Evolutionary conservation across 2,329 filamentous ascomycete genomes (phyloP), one percentile per base, ranked within the genome.

Genomic region (Monilinia polystroma): DNA sequence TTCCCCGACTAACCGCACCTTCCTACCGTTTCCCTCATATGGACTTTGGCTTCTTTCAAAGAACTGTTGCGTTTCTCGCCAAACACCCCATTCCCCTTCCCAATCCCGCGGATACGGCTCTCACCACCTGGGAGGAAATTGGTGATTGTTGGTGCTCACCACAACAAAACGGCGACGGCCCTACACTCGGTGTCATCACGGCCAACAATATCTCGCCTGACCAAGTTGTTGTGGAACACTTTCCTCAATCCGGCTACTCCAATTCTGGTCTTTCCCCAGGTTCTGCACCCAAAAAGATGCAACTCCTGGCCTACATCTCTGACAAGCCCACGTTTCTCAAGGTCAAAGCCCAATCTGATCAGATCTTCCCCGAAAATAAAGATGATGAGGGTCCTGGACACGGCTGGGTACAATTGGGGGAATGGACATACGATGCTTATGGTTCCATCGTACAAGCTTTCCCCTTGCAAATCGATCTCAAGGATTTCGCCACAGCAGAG

Each of bases 111-210:
- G 73, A 79, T n/a, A 77, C 81, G 0, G 92, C 90, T 0, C 81
- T 97, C 2, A 75, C 78, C 1, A 79, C 81, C 4, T 97, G 93
- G 92, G 81, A 87, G 12, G 91, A 96, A 59, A 84, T 89, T 45
- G 91, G 90, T 26, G 91, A 98, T 69, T 96, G 92, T 78, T 98
- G 92, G 90, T 98, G 94, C 77, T 87, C 89, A 5, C 83, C 81
- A 79, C 0, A 70, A 74, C 14, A 76, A 18, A 78, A 71, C 18
- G 73, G 72, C 2, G 82, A 83, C 59, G 85, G 87, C 49, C 86
- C 87, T 2, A 85, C 87, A 64, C 80, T 98, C 20, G 85, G 84
- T 11, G 85, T 96, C 23, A 77, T 86, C 52, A 82, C 89, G 23
- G 81, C 83, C 45, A 77, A 83, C 45, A 76, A 78, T 7, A 82